Conservation (phyloP, 2,329 filamentous ascomycete species). For the Xylaria polymorpha region DNA sequence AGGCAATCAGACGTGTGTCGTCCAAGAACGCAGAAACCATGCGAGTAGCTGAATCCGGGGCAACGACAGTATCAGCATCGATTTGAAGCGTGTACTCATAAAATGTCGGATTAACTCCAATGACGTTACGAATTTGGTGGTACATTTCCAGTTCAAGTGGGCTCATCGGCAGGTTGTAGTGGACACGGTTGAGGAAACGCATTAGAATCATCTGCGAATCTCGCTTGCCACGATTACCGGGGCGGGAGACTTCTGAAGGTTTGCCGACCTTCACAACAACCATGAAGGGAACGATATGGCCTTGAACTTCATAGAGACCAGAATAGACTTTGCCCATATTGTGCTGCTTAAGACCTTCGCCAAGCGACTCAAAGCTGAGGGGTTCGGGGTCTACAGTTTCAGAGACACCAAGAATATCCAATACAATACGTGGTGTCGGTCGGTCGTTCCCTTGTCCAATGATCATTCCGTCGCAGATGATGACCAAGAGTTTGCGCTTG, state of each 20-base stretch:
- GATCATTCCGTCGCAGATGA: conserved; percentile 99
- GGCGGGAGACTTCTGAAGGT: conserved; percentile 92
- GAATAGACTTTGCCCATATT: conserved; percentile 99
- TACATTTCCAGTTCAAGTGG: conserved; percentile 98
- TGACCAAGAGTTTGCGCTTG: conserved; percentile 92
- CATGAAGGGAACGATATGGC: conserved; percentile 97
- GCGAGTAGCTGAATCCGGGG: conserved; percentile 87
- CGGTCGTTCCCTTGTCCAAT: conserved; percentile 98
- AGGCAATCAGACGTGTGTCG: conserved; percentile 91
- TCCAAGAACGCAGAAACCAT: conserved; percentile 92
- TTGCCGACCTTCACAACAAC: conserved; percentile 98
- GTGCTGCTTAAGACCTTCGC: conserved; percentile 96
- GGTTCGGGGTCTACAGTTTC: conserved; percentile 95
- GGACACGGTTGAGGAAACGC: conserved; percentile 98
- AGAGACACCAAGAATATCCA: conserved; percentile 95
- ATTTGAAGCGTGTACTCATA: conserved; percentile 98
- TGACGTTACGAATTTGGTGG: conserved; percentile 98
- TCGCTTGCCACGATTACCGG: conserved; percentile 98
- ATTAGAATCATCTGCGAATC: conserved; percentile 99
- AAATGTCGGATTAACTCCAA: conserved; percentile 97
- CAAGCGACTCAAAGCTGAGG: conserved; percentile 94
- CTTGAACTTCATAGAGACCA: conserved; percentile 95
- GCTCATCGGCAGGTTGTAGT: conserved; percentile 97
- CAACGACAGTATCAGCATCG: conserved; percentile 96
- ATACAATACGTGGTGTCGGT: conserved; percentile 92